phyloP scores from a whole-genome alignment of 177 flowering plant species.

The Vitis hybrid region DNA sequence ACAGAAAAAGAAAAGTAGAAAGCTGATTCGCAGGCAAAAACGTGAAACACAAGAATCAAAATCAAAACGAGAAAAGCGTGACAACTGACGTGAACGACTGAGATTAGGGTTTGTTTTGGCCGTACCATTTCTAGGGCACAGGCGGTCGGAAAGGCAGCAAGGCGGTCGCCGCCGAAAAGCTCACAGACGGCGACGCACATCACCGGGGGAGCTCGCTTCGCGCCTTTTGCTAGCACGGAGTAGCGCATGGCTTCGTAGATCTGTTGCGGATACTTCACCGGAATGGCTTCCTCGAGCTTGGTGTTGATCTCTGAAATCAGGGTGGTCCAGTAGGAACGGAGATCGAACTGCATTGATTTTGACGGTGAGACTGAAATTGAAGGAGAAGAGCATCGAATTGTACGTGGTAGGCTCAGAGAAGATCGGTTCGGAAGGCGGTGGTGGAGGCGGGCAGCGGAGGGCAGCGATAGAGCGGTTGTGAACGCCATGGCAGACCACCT shows the following conservation, averaged over 20 bases:
- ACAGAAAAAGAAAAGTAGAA: no score
- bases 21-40: no score
- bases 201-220: constrained; percentile 88
- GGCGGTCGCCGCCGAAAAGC: constrained; percentile 76
- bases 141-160: constrained; percentile 93
- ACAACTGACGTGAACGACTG: not conserved
- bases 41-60: no score
- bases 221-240: constrained; percentile 75
- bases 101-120: no score
- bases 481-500: constrained; percentile 14
- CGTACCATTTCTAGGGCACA: constrained; percentile 94
- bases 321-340: constrained; percentile 71
- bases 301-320: constrained; percentile 66
- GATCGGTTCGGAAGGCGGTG: constrained; percentile 3
- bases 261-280: constrained; percentile 59
- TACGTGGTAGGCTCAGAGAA: constrained; percentile 1
- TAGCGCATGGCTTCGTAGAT: constrained; percentile 93
- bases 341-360: constrained; percentile 51
- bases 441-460: constrained; percentile 16
- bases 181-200: constrained; percentile 93
- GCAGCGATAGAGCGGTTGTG: constrained; percentile 5
- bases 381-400: constrained; percentile 35
- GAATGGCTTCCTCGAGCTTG: constrained; percentile 78
- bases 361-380: constrained; percentile 19
- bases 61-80: no score